Evolutionary conservation across 2,329 filamentous ascomycete species (phyloP).

Genomic region (Xylaria sp.): DNA sequence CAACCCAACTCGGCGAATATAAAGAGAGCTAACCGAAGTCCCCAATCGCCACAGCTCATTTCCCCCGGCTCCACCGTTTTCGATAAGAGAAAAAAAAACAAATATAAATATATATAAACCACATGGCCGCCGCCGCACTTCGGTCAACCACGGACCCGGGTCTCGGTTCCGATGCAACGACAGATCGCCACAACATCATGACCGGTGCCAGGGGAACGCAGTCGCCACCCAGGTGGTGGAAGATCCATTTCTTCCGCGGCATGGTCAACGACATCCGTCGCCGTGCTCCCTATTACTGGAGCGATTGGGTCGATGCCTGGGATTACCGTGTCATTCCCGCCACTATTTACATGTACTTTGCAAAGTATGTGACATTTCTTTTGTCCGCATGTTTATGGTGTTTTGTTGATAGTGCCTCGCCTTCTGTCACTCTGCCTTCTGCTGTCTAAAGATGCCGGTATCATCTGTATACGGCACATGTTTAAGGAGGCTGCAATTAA

Average conservation of each 20-base stretch:
- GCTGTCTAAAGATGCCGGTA: no score
- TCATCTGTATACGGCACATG: not conserved
- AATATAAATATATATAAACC: not conserved
- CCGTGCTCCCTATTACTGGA: slow-evolving; percentile 69
- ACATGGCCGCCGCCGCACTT: slow-evolving; percentile 1
- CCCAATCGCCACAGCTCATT: not conserved
- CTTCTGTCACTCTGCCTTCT: not conserved
- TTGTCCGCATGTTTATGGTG: not conserved
- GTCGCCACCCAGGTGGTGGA: slow-evolving; percentile 57
- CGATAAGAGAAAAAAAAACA: no score
- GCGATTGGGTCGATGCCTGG: slow-evolving; percentile 83
- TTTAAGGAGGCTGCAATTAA: not conserved
- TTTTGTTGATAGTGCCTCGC: not conserved
- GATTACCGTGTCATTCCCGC: slow-evolving; percentile 84
- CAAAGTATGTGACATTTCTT: slow-evolving; percentile 56
- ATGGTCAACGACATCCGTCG: slow-evolving; percentile 75
- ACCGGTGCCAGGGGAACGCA: slow-evolving; percentile 1
- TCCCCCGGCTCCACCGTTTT: not conserved
- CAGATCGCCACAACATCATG: slow-evolving; percentile 7
- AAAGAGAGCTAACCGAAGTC: not conserved
- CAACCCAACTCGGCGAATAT: no score
- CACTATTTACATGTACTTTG: slow-evolving; percentile 92
- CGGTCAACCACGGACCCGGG: not conserved
- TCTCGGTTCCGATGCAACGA: slow-evolving; percentile 1
- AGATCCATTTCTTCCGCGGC: slow-evolving; percentile 66